These are phyloP conservation scores for Alternaria conjuncta DNA, from an alignment of 2,329 filamentous ascomycete species.

Conservation along the genomic window DNA sequence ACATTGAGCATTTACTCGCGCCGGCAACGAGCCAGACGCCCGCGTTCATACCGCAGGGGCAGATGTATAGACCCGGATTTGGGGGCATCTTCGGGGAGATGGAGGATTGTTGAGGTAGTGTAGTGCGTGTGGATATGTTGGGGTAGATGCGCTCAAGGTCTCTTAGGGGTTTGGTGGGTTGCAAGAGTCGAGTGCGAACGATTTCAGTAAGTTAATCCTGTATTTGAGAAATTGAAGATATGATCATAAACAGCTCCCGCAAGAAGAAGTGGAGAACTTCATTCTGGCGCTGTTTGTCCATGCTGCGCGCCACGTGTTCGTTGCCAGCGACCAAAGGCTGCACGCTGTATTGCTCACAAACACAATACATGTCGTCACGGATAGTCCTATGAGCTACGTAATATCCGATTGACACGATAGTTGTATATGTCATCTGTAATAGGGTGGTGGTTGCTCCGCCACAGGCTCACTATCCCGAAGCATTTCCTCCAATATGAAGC, in stretches of 20 bases:
- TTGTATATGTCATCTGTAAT: not conserved
- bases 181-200: not conserved
- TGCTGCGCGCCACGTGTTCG: not conserved
- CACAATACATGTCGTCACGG: too few species aligned
- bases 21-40: not conserved
- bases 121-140: not conserved
- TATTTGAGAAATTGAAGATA: too few species aligned
- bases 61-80: not conserved
- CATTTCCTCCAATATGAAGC: not conserved
- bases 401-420: not conserved
- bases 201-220: not conserved
- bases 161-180: not conserved
- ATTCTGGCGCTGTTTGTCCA: too few species aligned
- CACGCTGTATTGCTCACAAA: not conserved
- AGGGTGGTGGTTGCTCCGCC: conserved; percentile 6
- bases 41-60: not conserved
- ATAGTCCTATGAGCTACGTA: not conserved
- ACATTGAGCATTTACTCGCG: not conserved
- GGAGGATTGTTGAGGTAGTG: not conserved
- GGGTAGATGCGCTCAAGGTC: not conserved
- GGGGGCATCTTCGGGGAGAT: not conserved
- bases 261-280: too few species aligned
- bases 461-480: not conserved
- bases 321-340: not conserved
- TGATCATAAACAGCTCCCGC: too few species aligned